Conservation (phyloP, 345 rosid species). For the Carallia brachiata region DNA sequence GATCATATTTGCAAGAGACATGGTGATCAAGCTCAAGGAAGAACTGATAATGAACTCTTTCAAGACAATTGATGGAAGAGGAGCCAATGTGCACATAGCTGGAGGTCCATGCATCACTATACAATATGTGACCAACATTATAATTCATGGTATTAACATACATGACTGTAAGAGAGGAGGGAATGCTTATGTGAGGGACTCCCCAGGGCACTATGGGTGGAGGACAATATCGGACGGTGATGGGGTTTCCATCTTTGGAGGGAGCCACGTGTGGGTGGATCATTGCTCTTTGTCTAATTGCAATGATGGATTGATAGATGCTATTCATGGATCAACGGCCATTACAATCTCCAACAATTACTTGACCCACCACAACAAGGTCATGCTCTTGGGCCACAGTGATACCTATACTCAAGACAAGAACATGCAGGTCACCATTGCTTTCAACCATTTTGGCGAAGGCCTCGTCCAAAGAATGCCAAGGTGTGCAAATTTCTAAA, state of each 20-base stretch:
- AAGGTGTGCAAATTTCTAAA: slow-evolving; percentile 4
- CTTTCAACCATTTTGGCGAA: slow-evolving; percentile 36
- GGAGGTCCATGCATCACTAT: slow-evolving; percentile 32
- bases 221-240: slow-evolving; percentile 35
- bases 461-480: slow-evolving; percentile 38
- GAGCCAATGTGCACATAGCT: slow-evolving; percentile 27
- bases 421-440: slow-evolving; percentile 33
- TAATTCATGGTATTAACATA: slow-evolving; percentile 28
- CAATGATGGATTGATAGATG: slow-evolving; percentile 30
- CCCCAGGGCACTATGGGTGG: slow-evolving; percentile 31
- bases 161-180: slow-evolving; percentile 34
- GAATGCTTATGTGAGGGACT: slow-evolving; percentile 32
- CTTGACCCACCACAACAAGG: slow-evolving; percentile 31
- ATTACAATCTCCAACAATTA: slow-evolving; percentile 30
- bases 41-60: slow-evolving; percentile 33
- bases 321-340: slow-evolving; percentile 30
- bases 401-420: slow-evolving; percentile 23
- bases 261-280: slow-evolving; percentile 35
- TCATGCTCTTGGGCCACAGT: slow-evolving; percentile 34
- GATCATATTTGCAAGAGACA: slow-evolving; percentile 25
- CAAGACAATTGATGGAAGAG: slow-evolving; percentile 34
- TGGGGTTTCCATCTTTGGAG: slow-evolving; percentile 31
- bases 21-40: slow-evolving; percentile 24
- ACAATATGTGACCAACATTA: slow-evolving; percentile 33
- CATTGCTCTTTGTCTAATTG: slow-evolving; percentile 31